These are phyloP conservation scores for Endotrypanum monterogeii DNA, from an alignment of 208 protist genomes.

Conservation along the genomic window DNA sequence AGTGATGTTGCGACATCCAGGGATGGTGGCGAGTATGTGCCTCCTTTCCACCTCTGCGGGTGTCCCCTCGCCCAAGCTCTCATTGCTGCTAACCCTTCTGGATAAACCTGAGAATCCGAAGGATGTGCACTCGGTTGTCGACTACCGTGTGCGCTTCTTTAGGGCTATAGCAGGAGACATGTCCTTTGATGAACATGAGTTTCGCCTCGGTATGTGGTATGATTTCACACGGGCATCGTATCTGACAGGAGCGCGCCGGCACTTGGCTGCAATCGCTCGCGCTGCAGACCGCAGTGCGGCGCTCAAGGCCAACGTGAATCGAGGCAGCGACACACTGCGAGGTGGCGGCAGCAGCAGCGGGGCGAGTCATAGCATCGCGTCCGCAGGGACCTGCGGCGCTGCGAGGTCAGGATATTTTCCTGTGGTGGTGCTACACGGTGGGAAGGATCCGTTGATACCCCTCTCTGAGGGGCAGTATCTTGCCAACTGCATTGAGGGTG, in stretches of 20 bases:
- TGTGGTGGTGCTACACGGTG: conserved; percentile 70
- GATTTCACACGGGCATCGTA: conserved; percentile 31
- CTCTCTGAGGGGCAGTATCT: conserved; percentile 57
- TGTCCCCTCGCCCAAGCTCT: conserved; percentile 48
- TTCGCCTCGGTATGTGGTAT: conserved; percentile 36
- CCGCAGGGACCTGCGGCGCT: conserved; percentile 44
- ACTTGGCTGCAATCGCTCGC: conserved; percentile 42
- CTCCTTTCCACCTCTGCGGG: conserved; percentile 78
- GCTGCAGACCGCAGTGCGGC: conserved; percentile 29
- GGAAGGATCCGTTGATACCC: conserved; percentile 66
- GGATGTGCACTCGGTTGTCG: conserved; percentile 48
- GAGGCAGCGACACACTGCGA: conserved; percentile 37
- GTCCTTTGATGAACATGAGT: conserved; percentile 37
- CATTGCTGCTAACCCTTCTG: conserved; percentile 59
- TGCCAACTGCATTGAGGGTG: conserved; percentile 45
- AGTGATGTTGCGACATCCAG: conserved; percentile 45
- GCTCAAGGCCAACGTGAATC: conserved; percentile 36
- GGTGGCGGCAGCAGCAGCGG: conserved; percentile 21
- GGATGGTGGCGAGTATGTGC: conserved; percentile 54
- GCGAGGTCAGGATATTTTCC: conserved; percentile 36
- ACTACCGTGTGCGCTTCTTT: conserved; percentile 59
- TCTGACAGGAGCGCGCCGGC: conserved; percentile 27
- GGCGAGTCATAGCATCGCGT: not conserved
- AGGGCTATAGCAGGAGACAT: conserved; percentile 33
- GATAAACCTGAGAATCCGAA: conserved; percentile 41